These are phyloP conservation scores for Aspergillus calidoustus DNA, from an alignment of 2,329 filamentous ascomycete species.

Conservation along the genomic window DNA sequence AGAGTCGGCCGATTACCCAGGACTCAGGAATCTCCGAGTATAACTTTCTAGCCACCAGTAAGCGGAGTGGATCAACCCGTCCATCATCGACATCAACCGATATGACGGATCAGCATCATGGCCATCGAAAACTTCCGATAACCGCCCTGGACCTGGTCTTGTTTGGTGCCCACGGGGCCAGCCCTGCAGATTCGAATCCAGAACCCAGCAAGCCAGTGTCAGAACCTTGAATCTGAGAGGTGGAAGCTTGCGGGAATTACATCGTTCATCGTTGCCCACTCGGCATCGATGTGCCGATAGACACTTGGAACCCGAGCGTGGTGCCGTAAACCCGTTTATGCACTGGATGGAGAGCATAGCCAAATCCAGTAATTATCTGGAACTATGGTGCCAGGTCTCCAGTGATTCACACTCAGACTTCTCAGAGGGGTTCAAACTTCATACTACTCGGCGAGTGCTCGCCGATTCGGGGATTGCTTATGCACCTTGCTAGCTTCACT, in stretches of 20 bases:
- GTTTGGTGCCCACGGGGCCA: not conserved
- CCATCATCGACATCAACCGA: not conserved
- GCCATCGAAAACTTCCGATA: not conserved
- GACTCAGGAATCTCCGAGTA: not conserved
- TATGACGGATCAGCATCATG: not conserved
- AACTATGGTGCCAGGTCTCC: not conserved
- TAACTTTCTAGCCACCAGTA: not conserved
- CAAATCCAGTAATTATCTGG: constrained; percentile 5
- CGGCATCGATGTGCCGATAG: constrained; percentile 27
- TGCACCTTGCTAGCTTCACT: not conserved
- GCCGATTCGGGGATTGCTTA: not conserved
- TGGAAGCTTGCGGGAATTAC: constrained; percentile 1
- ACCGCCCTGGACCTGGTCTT: not conserved
- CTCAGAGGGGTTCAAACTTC: not conserved
- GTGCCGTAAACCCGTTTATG: constrained; percentile 19
- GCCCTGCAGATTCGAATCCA: constrained; percentile 3
- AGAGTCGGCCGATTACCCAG: too few relatives aligned
- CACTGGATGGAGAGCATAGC: constrained; percentile 10
- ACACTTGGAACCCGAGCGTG: constrained; percentile 8
- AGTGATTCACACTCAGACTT: not conserved
- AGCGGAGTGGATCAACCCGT: not conserved
- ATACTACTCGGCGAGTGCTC: not conserved
- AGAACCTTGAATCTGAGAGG: constrained; percentile 2
- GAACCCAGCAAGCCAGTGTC: not conserved
- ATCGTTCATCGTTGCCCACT: not conserved